These are phyloP conservation scores for Penicillium sp. DNA, from an alignment of 2,329 filamentous ascomycete genomes.

Conservation along the genomic window DNA sequence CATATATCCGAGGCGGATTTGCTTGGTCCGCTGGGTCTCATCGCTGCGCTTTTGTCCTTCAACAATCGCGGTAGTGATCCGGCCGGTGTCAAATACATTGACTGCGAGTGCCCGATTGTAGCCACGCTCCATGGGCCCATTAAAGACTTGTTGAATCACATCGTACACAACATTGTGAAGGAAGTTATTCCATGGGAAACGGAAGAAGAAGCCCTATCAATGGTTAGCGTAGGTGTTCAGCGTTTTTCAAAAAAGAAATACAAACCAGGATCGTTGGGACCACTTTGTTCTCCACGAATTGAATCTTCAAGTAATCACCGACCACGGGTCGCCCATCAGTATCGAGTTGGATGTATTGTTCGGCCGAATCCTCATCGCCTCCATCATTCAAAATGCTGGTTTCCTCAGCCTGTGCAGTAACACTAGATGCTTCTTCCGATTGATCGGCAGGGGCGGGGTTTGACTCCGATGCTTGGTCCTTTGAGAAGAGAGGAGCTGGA, in stretches of 20 bases:
- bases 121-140: slow-evolving; percentile 91
- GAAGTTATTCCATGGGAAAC: slow-evolving; percentile 99
- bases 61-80: slow-evolving; percentile 84
- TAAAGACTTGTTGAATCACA: slow-evolving; percentile 97
- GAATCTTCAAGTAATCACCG: slow-evolving; percentile 87
- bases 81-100: slow-evolving; percentile 82
- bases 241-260: slow-evolving; percentile 9
- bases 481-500: slow-evolving; percentile 58
- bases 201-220: slow-evolving; percentile 84
- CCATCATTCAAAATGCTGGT: slow-evolving; percentile 16
- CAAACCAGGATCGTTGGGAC: slow-evolving; percentile 90
- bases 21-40: slow-evolving; percentile 69
- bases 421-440: slow-evolving; percentile 10
- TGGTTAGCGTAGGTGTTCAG: slow-evolving; percentile 4
- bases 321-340: slow-evolving; percentile 67
- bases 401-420: slow-evolving; percentile 15
- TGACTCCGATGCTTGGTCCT: slow-evolving; percentile 19
- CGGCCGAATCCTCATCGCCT: slow-evolving; percentile 19
- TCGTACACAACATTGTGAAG: slow-evolving; percentile 98
- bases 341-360: slow-evolving; percentile 48
- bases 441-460: slow-evolving; percentile 17
- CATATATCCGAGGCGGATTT: slow-evolving; percentile 95
- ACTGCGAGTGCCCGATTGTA: slow-evolving; percentile 84
- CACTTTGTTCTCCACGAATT: slow-evolving; percentile 88
- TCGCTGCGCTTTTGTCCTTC: slow-evolving; percentile 82